Evolutionary conservation across 805 yeast species (phyloP), one percentile per base, ranked within the genome.

Genomic region (Barnettozyma wickerhamii): DNA sequence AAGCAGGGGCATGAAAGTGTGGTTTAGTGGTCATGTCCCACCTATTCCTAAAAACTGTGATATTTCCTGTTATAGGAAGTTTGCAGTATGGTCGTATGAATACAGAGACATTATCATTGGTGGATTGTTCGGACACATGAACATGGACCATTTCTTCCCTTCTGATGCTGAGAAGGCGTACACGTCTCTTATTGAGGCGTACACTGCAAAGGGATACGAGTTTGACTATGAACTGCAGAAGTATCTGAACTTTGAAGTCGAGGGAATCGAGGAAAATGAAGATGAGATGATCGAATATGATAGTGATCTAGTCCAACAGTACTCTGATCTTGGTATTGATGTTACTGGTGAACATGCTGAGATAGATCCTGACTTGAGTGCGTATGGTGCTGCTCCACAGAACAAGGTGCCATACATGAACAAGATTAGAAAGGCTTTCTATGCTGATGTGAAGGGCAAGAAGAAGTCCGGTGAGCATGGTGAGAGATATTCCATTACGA

Each of bases 21-120:
- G 95, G 95, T 63, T 87, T 18, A 69, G 82, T 32, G 95, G 95
- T 5, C 96, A 87, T 65, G 95, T 88, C 13, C 95, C 95, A 4
- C 95, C 95, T 5, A 75, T 81, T 35, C 79, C 79, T 19, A 86
- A 86, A 59, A 87, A 87, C 58, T 77, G 74, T 46, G 95, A 87
- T 52, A 66, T 72, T 15, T 69, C 81, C 32, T 87, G 96, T 56
- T 79, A 75, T 49, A 68, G 87, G 37, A 86, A 86, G 59, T 82
- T 79, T 60, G 74, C 84, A 19, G 71, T 79, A n/a, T 87, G 95
- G 95, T 63, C 79, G 27, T 77, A 85, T 53, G 95, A 86, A 57
- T 87, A 82, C 57, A 69, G 95, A 49, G 96, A 87, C 58, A 74
- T 87, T 30, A 83, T 87, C 20, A 69, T 88, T 47, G 95, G 95